Evolutionary conservation across 129 eudicot species (phyloP).

Genomic region (Silybum marianum): DNA sequence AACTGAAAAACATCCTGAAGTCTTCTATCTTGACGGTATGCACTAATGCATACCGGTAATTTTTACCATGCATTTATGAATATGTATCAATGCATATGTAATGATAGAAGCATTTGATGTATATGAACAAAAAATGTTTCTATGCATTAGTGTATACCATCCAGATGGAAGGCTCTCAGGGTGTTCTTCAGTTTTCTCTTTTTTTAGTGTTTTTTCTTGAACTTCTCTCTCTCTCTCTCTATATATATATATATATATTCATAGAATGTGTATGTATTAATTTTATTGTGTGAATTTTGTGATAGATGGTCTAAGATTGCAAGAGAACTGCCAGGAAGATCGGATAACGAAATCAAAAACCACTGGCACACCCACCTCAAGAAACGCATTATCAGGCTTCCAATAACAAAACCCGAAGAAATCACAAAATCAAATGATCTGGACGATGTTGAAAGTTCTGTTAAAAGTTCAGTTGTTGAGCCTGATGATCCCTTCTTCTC

Average conservation of each 20-base stretch:
- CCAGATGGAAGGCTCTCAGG: too few relatives aligned
- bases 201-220: too few relatives aligned
- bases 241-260: not conserved
- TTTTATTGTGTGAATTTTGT: not conserved
- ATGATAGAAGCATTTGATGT: too few relatives aligned
- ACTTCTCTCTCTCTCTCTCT: too few relatives aligned
- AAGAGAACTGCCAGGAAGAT: slow-evolving; percentile 29
- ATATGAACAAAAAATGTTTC: too few relatives aligned
- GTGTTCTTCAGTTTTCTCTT: too few relatives aligned
- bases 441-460: not conserved
- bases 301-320: slow-evolving; percentile 42
- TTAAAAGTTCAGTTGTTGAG: not conserved
- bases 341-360: slow-evolving; percentile 38
- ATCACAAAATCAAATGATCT: not conserved
- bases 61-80: too few relatives aligned
- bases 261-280: not conserved
- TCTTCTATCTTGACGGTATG: too few relatives aligned
- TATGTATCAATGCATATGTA: too few relatives aligned
- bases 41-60: too few relatives aligned
- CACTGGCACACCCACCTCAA: slow-evolving; percentile 33
- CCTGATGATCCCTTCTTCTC: not conserved
- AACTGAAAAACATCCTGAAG: too few relatives aligned
- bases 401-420: not conserved
- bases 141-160: too few relatives aligned
- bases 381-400: slow-evolving; percentile 3